Conservation (phyloP, 2,329 filamentous ascomycete species). For the Aaosphaeria arxii region DNA sequence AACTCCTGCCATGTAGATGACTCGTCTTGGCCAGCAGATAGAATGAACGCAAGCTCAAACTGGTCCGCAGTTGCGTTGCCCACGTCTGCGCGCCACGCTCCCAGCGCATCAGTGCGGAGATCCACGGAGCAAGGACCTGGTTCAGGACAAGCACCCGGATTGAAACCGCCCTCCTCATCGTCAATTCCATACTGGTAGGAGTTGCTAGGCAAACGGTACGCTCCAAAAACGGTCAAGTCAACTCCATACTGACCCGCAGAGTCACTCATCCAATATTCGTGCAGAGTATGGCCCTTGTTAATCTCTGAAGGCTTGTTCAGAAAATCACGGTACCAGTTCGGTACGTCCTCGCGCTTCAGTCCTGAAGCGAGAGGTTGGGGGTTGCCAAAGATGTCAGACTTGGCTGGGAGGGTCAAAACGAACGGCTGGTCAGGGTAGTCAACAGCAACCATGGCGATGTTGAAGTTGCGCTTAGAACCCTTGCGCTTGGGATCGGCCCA, state of each 20-base stretch:
- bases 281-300: constrained; percentile 52
- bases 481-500: constrained; percentile 47
- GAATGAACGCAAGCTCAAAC: constrained; percentile 54
- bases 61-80: constrained; percentile 48
- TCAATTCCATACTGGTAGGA: constrained; percentile 53
- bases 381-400: constrained; percentile 52
- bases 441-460: constrained; percentile 53
- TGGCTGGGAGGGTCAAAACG: constrained; percentile 45
- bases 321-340: constrained; percentile 50
- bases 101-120: constrained; percentile 49
- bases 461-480: constrained; percentile 52
- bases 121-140: constrained; percentile 44
- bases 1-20: constrained; percentile 58
- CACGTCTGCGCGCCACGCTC: constrained; percentile 51
- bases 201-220: constrained; percentile 48
- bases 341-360: constrained; percentile 46
- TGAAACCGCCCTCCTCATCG: constrained; percentile 42
- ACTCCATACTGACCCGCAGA: constrained; percentile 53
- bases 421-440: constrained; percentile 53
- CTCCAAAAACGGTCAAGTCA: constrained; percentile 52
- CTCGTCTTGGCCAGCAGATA: constrained; percentile 55
- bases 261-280: constrained; percentile 60
- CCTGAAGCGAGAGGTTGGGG: constrained; percentile 45
- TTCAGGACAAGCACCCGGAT: constrained; percentile 47
- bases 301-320: constrained; percentile 50